Evolutionary conservation across 257 asterid genomes (phyloP), one percentile per base, ranked within the genome.

Genomic region (Asclepias syriaca): DNA sequence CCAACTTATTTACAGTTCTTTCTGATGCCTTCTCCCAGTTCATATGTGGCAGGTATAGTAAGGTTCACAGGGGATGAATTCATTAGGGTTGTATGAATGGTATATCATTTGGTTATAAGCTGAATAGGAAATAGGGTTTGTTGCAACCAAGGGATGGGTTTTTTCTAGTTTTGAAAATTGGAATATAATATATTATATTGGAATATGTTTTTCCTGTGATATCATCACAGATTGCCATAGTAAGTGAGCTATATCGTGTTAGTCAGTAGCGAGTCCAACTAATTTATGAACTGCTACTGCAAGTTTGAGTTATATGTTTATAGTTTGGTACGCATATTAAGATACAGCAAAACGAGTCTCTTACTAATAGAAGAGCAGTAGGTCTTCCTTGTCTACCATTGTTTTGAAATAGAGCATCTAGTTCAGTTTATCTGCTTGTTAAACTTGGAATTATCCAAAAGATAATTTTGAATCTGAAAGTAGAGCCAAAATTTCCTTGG

Each of bases 11-110:
- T 53, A 66, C 70, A 57, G n/a, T 74, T 73, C 29, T 13, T 69
- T 82, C 92, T 91, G 91, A 86, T 89, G 66, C 58, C 83, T 82
- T 77, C 78, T 83, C 84, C 85, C 77, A 83, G 89, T 79, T 85
- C 79, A 72, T 84, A 76, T 78, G 74, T 84, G 89, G 83, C 93
- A 90, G 95, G 91, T 81, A 63, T 69, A 68, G 72, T 63, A 72
- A 72, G 81, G 27, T 69, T 54, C 61, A 53, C 18, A 15, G 56
- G 74, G 40, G 50, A 43, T 43, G 48, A 37, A 16, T 27, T 32
- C 57, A 32, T 64, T 34, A 37, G 50, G 49, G 21, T 37, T 16
- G 15, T 3, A 37, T 37, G 27, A 7, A 5, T 22, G 16, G 4
- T 16, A 27, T 19, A 59, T 3, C 22, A 13, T 32, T 64, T 64